Evolutionary conservation across 2,329 filamentous ascomycete genomes (phyloP).

Genomic region (Paecilomyces dactylethromorphus): DNA sequence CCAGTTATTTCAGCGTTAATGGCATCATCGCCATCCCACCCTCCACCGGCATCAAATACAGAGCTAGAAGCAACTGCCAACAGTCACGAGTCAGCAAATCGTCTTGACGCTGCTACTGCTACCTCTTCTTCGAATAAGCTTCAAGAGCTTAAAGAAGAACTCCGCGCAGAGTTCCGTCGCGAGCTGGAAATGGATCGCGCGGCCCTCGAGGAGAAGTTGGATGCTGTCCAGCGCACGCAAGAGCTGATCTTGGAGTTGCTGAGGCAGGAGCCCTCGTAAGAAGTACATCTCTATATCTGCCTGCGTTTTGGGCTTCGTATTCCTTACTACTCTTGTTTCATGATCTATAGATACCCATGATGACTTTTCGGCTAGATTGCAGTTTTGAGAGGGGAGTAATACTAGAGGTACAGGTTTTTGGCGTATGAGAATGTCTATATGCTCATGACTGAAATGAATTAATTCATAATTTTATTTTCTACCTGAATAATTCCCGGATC

Average conservation of each 20-base stretch:
- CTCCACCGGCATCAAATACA: not conserved
- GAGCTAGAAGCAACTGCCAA: not conserved
- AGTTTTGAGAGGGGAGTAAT: not conserved
- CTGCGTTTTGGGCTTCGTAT: not conserved
- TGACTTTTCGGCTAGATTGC: not conserved
- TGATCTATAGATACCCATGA: not conserved
- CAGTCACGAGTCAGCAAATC: not conserved
- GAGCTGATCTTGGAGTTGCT: conserved; percentile 36
- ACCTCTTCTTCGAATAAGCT: conserved; percentile 10
- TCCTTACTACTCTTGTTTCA: not conserved
- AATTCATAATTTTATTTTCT: not conserved
- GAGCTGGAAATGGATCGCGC: conserved; percentile 27
- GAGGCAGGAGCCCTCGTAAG: conserved; percentile 25
- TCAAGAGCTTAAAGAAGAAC: conserved; percentile 26
- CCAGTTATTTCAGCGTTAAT: conserved; percentile 17
- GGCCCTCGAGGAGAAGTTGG: conserved; percentile 28
- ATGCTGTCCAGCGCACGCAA: conserved; percentile 32
- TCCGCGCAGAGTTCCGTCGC: conserved; percentile 23
- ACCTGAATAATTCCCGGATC: no score
- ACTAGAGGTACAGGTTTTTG: not conserved
- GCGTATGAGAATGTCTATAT: not conserved
- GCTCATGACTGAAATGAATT: not conserved
- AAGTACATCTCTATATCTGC: not conserved
- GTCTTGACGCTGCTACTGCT: not conserved
- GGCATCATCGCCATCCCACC: not conserved